These are phyloP conservation scores for Umbelopsis sp. DNA, from an alignment of 371 early-diverging fungal genomes.

Conservation along the genomic window DNA sequence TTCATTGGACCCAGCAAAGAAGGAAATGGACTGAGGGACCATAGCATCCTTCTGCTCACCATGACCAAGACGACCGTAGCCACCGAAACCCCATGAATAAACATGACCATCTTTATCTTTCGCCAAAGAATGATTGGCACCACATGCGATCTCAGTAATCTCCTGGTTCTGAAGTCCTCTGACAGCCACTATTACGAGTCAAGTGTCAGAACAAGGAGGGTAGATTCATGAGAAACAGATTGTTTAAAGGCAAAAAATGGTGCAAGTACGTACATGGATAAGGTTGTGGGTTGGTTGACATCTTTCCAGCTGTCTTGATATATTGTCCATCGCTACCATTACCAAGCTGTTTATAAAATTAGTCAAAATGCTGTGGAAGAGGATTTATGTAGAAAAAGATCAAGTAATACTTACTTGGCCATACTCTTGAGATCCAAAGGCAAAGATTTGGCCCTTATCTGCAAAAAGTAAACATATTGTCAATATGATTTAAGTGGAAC, in stretches of 20 bases:
- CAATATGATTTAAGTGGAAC: neutral
- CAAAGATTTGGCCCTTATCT: constrained; percentile 45
- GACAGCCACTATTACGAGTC: constrained; percentile 30
- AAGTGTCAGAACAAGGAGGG: neutral
- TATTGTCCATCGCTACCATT: constrained; percentile 47
- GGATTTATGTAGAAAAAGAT: neutral
- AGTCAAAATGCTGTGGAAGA: neutral
- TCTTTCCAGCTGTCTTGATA: constrained; percentile 41
- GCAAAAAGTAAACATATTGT: neutral
- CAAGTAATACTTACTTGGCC: constrained; percentile 35
- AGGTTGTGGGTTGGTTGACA: constrained; percentile 40
- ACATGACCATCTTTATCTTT: constrained; percentile 48
- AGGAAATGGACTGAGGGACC: constrained; percentile 38
- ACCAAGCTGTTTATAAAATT: constrained; percentile 32
- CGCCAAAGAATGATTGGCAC: constrained; percentile 60
- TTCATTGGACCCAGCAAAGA: constrained; percentile 35
- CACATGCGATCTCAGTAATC: constrained; percentile 46
- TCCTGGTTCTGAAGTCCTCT: constrained; percentile 31
- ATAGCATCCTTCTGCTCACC: constrained; percentile 44
- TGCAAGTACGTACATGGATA: constrained; percentile 35
- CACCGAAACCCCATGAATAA: constrained; percentile 63
- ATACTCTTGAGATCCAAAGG: constrained; percentile 51
- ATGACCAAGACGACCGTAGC: constrained; percentile 58
- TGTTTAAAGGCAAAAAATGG: neutral
- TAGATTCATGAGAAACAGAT: neutral